Conservation (phyloP, 73 alveolate genomes). For the Uronychia binucleata region DNA sequence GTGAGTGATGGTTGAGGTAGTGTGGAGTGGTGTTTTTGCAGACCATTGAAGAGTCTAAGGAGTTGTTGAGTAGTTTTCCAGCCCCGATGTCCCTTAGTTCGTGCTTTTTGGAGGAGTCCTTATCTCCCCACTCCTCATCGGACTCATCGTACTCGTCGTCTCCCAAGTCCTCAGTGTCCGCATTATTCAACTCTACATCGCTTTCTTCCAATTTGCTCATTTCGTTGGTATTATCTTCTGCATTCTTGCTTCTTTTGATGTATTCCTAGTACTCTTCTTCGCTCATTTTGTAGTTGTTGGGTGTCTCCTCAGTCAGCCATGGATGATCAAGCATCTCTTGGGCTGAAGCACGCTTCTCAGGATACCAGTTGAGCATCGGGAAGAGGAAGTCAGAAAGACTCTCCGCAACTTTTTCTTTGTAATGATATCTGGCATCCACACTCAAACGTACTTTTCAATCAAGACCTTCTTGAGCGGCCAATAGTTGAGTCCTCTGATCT, state of each 20-base stretch:
- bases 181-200: conserved; percentile 40
- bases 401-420: conserved; percentile 92
- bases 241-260: conserved; percentile 47
- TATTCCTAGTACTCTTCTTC: conserved; percentile 71
- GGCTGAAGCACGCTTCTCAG: conserved; percentile 91
- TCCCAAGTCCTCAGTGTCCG: conserved; percentile 47
- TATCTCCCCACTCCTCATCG: conserved; percentile 30
- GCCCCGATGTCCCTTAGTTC: conserved; percentile 18
- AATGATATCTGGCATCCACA: conserved; percentile 41
- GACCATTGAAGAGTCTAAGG: no score
- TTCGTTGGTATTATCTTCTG: conserved; percentile 40
- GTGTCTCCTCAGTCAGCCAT: conserved; percentile 84
- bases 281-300: conserved; percentile 63
- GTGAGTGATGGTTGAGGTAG: conserved; percentile 62
- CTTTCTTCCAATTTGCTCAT: conserved; percentile 60
- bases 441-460: conserved; percentile 70
- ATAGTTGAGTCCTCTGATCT: conserved; percentile 72
- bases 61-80: conserved; percentile 30
- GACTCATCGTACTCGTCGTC: conserved; percentile 7
- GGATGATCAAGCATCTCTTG: conserved; percentile 86
- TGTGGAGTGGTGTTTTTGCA: conserved; percentile 52
- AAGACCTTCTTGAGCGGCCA: conserved; percentile 93
- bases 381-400: conserved; percentile 87
- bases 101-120: conserved; percentile 18
- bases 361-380: conserved; percentile 90